Evolutionary conservation across 2,329 filamentous ascomycete species (phyloP), one percentile per base, ranked within the genome.

Genomic region (Trichoderma sp.): DNA sequence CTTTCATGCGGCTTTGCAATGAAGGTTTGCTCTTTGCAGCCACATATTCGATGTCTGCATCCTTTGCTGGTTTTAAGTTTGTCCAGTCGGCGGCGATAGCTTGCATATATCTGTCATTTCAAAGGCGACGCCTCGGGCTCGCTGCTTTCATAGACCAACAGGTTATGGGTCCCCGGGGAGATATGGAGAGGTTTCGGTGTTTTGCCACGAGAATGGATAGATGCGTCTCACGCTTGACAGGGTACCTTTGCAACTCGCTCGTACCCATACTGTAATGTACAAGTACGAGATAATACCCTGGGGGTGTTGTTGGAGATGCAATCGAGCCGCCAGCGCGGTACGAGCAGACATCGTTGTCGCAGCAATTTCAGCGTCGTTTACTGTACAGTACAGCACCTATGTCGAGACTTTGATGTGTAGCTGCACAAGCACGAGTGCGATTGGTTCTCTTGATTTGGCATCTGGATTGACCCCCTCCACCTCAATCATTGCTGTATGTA

Each of bases 161-260:
- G 13, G 13, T n/a, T 43, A 13, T 26, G 61, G 61, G 24, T n/a
- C 51, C 51, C 21, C 37, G 34, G 52, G 51, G 61, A 56, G 39
- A 56, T 43, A 46, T 43, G 61, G 61, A 43, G 52, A 55, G 34
- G 18, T 24, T 16, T 56, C 37, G 52, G 61, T 49, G 11, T 46
- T 56, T 56, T 56, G 61, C 52, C 61, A 65, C 61, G 61, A 56
- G 52, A 65, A 65, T 65, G 61, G 52, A 46, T 49, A 56, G 28
- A 49, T 46, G 14, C 21, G 21, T 28, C 34, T n/a, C 24, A 18
- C 51, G 51, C 32, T 43, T 34, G 37, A 32, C 61, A 65, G 37
- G 61, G 61, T 65, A 51, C 60, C 51, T 64, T 64, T 64, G 60
- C 60, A 43, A 64, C 51, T 64, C 32, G 10, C 32, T 55, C 49